Conservation (phyloP, 2,329 filamentous ascomycete species). For the Nannizziopsis arthrosporioides region DNA sequence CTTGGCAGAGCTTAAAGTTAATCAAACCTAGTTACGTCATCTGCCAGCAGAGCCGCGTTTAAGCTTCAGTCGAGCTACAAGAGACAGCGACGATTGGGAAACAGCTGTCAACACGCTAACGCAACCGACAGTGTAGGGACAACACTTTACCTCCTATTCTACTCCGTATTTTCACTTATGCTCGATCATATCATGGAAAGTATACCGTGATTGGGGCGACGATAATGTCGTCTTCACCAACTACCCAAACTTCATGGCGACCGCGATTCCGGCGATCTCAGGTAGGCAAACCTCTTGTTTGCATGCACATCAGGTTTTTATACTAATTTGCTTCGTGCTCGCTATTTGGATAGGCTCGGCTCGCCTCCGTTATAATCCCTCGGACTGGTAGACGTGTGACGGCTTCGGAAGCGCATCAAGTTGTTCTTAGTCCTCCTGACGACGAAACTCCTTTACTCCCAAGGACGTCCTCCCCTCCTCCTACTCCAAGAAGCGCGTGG, state of each 20-base stretch:
- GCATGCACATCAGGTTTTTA: not conserved
- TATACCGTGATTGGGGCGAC: not conserved
- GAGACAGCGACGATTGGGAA: not conserved
- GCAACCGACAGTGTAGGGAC: not conserved
- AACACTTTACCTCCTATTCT: not conserved
- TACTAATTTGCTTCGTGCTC: not conserved
- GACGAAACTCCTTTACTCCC: constrained; percentile 28
- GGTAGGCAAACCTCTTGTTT: not conserved
- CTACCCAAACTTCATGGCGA: not conserved
- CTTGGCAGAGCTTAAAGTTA: not conserved
- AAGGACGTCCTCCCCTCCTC: constrained; percentile 15
- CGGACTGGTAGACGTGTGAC: constrained; percentile 73
- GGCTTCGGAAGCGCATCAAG: constrained; percentile 47
- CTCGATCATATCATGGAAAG: not conserved
- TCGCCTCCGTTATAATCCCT: constrained; percentile 79
- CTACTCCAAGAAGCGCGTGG: constrained; percentile 16
- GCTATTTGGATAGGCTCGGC: constrained; percentile 47
- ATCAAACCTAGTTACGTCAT: constrained; percentile 8
- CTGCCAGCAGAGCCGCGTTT: not conserved
- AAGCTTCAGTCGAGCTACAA: not conserved
- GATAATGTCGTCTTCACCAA: constrained; percentile 1
- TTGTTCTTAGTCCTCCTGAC: constrained; percentile 30
- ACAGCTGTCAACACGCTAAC: not conserved
- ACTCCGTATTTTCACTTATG: not conserved
- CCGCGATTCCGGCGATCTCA: constrained; percentile 1